Evolutionary conservation across 148 eudicot species (phyloP), one percentile per base, ranked within the genome.

Genomic region (Camellia sinensis): DNA sequence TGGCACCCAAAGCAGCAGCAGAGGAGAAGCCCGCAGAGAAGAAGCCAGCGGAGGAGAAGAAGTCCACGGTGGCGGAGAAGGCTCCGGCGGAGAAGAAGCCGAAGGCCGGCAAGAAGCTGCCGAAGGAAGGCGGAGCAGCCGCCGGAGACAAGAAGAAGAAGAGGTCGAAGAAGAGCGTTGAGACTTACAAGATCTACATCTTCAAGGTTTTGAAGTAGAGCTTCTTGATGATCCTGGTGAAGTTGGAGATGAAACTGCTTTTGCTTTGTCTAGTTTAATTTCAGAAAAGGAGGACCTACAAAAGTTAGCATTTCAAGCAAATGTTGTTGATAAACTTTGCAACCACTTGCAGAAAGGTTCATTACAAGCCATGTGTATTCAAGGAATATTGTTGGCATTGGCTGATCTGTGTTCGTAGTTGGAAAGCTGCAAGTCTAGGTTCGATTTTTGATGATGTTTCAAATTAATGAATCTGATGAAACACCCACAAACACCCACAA

Each of bases 201-300:
- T 87, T 87, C 82, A 87, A 87, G 84, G 87, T 87, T 0, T 75
- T 87, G 76, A 87, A 87, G 64, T n/a, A n/a, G 99, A 94, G 85
- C 99, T 97, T 89, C 88, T 97, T 74, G 94, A 91, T 83, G 98
- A 97, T 83, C 90, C 93, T 84, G 89, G 90, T 83, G 95, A 91
- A 94, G 99, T 94, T 86, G 99, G 99, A 72, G 98, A 97, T 81
- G 99, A 97, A 85, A 90, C 99, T 83, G 91, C 92, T 18, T 94
- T 94, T 85, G 95, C 88, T 41, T 82, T 97, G 75, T 92, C 91
- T 79, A 84, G 85, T 85, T 90, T 94, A 71, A 83, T 92, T 71
- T 82, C 83, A 18, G 92, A 84, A 22, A 87, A 90, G 69, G 98
- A 97, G 87, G 92, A 89, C 81, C 80, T 91, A 67, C 99, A 97